Evolutionary conservation across 345 rosid species (phyloP).

Genomic region (Orychophragmus violaceus): DNA sequence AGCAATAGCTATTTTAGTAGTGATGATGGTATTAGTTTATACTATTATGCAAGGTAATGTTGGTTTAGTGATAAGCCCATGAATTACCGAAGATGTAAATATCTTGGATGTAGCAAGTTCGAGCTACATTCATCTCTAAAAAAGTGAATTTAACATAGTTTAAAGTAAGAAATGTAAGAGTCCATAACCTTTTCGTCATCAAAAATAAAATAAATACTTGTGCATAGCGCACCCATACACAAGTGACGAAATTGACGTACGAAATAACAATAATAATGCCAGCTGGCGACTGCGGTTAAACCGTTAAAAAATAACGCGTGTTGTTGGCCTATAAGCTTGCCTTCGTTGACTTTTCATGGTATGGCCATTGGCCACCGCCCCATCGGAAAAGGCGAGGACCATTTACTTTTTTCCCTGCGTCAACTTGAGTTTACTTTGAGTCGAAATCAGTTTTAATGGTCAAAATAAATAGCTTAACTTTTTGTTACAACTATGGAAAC

Average conservation of each 20-base stretch:
- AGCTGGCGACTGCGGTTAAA: not conserved
- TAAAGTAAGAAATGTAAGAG: too few species aligned
- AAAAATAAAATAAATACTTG: too few species aligned
- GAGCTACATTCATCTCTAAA: too few species aligned
- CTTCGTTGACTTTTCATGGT: not conserved
- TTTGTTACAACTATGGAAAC: too few species aligned
- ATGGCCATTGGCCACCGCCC: constrained; percentile 14
- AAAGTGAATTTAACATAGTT: too few species aligned
- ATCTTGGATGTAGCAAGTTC: too few species aligned
- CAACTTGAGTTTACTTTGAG: not conserved
- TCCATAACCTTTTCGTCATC: too few species aligned
- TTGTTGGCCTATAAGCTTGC: not conserved
- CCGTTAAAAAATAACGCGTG: constrained; percentile 3
- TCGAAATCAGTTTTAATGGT: not conserved
- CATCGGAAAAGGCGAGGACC: constrained; percentile 11
- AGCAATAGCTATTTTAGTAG: not conserved
- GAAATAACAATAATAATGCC: not conserved
- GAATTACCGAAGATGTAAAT: too few species aligned
- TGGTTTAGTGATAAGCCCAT: too few species aligned
- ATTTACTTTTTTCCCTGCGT: not conserved
- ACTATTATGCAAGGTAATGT: too few species aligned
- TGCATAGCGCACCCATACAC: not conserved
- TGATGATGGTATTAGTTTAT: not conserved
- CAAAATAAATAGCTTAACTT: not conserved
- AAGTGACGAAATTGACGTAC: not conserved